Evolutionary conservation across 2,329 filamentous ascomycete genomes (phyloP), one percentile per base, ranked within the genome.

Genomic region (Penicillium sp.): DNA sequence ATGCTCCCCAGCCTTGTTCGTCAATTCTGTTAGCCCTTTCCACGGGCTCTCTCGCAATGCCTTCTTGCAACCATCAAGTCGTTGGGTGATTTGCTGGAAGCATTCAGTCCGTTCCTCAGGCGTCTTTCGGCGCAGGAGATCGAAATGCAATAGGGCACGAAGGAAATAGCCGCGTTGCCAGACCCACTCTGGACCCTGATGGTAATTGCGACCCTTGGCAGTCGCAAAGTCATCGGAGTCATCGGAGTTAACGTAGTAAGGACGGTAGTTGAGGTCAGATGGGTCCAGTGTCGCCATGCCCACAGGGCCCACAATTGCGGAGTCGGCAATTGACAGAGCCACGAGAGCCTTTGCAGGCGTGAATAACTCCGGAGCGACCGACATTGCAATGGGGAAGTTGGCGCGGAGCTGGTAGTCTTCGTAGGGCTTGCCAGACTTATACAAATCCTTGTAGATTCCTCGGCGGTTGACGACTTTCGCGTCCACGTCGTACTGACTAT

Each of bases 91-190:
- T 77, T 97, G 94, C 78, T 97, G 93, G 79, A 96, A 96, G 4
- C 89, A 89, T 74, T 97, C 94, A 1, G 87, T 88, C 32, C 86
- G 83, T 59, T 88, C 90, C 66, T 90, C 83, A 5, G 76, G 70
- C 1, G 80, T 84, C 59, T 82, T 81, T 46, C 90, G 82, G 31
- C 91, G 81, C 77, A 83, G 81, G 47, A 97, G 77, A 70, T 97
- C 91, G 67, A 97, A 97, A 72, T 91, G 89, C 60, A 99, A 82
- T 61, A 99, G 78, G 1, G 94, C 94, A 46, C 95, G 86, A 23
- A 97, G 80, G 80, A 96, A 99, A 79, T 91, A 99, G 5, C 94
- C 94, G 1, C 91, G 93, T 0, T 93, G 95, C 94, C 94, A 99
- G 25, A 97, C 78, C 94, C 94, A 99, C 73, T 99, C 94, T 0